Base-by-base conservation (phyloP, 208 protist species). In the Leishmania aethiopica region DNA sequence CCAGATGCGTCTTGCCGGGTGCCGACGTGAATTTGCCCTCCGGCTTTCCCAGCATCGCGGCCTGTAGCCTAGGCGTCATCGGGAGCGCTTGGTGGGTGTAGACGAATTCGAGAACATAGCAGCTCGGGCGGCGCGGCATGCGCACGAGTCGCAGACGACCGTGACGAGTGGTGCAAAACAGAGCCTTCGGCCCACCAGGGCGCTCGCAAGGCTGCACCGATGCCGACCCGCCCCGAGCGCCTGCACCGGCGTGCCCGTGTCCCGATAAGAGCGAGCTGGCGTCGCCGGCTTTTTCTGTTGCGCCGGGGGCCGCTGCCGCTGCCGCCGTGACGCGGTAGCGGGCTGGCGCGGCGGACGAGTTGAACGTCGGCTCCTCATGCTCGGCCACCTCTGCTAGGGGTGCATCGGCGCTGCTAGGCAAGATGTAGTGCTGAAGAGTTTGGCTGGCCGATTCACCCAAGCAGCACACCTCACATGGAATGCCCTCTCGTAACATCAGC, bases 81-180 rank as follows among this genome's bases (percentile, higher is more conserved):
- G 90, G 90, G 47, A 88, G 80, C 8, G 80, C 85, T 66, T 93
- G 84, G n/a, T 90, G 86, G 35, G 84, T 84, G 78, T 96, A 94
- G 3, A 91, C 84, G 72, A 96, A 94, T 84, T 94, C 93, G 0
- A 96, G 85, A 7, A 85, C 86, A 77, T 90, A 96, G 81, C 53
- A 45, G 82, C 79, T 78, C 17, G 77, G 73, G 19, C 82, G 80
- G 81, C 89, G 62, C 75, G 86, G 73, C 79, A 86, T 42, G 77
- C 80, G 87, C 59, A 87, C 84, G 60, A 93, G 90, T 22, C 90
- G 87, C 53, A 93, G 80, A 6, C 81, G 81, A 2, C 90, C 90
- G 45, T 82, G 82, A 32, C 86, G 88, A 28, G 53, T 71, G 60
- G 84, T 87, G 78, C 82, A 86, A 47, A 78, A 75, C 51, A 73